These are phyloP conservation scores for Takashimella koratensis DNA, from an alignment of 1,284 basidiomycete species.

Conservation along the genomic window DNA sequence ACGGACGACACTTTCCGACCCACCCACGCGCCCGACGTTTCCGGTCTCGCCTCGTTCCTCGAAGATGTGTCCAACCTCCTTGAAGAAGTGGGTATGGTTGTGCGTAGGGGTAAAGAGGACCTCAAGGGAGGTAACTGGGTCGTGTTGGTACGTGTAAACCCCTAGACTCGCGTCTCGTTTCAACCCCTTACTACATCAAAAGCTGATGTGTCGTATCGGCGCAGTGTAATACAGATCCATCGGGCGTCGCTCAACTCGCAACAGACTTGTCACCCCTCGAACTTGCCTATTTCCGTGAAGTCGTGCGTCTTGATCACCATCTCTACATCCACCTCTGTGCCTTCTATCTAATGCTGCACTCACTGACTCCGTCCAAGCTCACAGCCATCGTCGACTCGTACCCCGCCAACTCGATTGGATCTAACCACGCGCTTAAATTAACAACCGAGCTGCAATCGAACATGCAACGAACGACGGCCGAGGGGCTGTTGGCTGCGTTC, in stretches of 20 bases:
- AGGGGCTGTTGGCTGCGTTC: conserved; percentile 30
- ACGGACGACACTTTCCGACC: conserved; percentile 25
- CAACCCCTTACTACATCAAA: too few relatives aligned
- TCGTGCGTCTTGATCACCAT: conserved; percentile 17
- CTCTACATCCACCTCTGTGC: neutral
- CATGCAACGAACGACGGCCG: conserved; percentile 28
- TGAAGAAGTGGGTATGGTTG: conserved; percentile 32
- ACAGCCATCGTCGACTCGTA: conserved; percentile 39
- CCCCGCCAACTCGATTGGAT: conserved; percentile 43
- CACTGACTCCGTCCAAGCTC: conserved; percentile 12
- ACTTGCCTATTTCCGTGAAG: conserved; percentile 36
- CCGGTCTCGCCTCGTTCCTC: conserved; percentile 31
- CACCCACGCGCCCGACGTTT: conserved; percentile 14
- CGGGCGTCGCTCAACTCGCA: conserved; percentile 29
- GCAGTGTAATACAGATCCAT: conserved; percentile 35
- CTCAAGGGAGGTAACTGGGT: conserved; percentile 26
- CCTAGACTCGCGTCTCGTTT: too few relatives aligned
- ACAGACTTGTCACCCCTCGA: conserved; percentile 42
- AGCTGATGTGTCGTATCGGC: too few relatives aligned
- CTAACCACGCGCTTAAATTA: conserved; percentile 27
- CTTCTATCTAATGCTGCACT: neutral
- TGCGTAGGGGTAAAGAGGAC: conserved; percentile 32
- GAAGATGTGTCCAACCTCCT: conserved; percentile 30
- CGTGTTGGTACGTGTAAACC: conserved; percentile 25
- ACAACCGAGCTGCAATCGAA: conserved; percentile 15